Conservation (phyloP, 108 stramenopile species). For the Nitzschia putrida region DNA sequence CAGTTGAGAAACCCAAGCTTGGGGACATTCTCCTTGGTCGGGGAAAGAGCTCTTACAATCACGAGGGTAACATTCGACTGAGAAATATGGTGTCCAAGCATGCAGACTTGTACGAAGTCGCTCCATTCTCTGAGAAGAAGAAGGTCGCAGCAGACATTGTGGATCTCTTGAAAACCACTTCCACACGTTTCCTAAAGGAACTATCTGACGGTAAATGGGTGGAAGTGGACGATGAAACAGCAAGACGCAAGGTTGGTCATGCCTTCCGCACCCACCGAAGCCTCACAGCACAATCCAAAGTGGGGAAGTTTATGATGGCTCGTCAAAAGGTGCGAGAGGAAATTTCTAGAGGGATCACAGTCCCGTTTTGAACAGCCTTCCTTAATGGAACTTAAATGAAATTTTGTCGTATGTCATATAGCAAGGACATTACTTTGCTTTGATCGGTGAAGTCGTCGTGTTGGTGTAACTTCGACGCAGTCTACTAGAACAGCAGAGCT, state of each 20-base stretch:
- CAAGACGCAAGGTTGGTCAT: conserved; percentile 11
- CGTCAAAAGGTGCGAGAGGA: too few species aligned
- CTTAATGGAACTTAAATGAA: too few species aligned
- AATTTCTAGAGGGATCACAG: too few species aligned
- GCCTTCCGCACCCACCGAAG: conserved; percentile 7
- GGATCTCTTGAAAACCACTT: background rate
- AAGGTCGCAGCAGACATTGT: conserved; percentile 13
- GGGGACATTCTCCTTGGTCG: conserved; percentile 23
- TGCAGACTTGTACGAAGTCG: background rate
- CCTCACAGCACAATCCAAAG: background rate
- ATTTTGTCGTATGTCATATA: too few species aligned
- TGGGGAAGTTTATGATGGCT: too few species aligned
- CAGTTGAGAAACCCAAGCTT: too few species aligned
- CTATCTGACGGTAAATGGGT: conserved; percentile 15
- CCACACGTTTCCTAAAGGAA: conserved; percentile 27
- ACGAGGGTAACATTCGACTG: conserved; percentile 22
- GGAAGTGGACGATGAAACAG: conserved; percentile 3
- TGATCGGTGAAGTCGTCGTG: too few species aligned
- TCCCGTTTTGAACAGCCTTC: too few species aligned
- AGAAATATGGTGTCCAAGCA: conserved; percentile 17
- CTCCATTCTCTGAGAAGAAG: background rate
- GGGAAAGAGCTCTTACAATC: conserved; percentile 16
- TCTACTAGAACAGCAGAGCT: too few species aligned
- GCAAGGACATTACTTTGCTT: too few species aligned
- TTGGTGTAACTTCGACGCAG: too few species aligned